phyloP scores from a whole-genome alignment of 441 rosid species.

The Erodium chrysanthum region DNA sequence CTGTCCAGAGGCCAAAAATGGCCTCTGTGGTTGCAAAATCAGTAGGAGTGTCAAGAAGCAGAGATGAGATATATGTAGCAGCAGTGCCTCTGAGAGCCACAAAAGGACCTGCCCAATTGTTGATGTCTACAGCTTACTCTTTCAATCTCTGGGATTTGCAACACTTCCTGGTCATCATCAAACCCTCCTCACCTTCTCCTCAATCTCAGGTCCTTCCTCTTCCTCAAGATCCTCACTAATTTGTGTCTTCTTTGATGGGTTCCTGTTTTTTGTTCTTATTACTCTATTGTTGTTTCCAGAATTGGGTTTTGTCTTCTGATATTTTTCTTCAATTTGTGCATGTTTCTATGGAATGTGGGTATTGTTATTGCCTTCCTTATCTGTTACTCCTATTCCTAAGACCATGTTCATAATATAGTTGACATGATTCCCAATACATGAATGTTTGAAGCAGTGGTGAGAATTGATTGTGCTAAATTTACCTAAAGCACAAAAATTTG shows the following conservation, averaged over 20 bases:
- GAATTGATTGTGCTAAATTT: neutral
- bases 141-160: constrained; percentile 46
- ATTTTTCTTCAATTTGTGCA: neutral
- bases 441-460: neutral
- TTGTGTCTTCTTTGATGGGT: neutral
- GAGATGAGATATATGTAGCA: constrained; percentile 51
- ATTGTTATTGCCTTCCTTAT: neutral
- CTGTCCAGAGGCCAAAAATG: constrained; percentile 19
- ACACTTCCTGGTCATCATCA: constrained; percentile 65
- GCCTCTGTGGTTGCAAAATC: constrained; percentile 20
- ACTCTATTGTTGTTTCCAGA: too few relatives aligned
- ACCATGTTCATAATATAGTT: too few relatives aligned
- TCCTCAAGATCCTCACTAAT: too few relatives aligned
- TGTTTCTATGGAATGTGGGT: neutral
- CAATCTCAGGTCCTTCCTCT: constrained; percentile 29
- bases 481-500: neutral
- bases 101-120: constrained; percentile 45
- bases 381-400: neutral
- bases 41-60: constrained; percentile 17
- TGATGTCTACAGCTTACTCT: constrained; percentile 51
- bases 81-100: constrained; percentile 53
- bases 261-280: neutral
- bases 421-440: neutral
- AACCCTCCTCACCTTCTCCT: constrained; percentile 29
- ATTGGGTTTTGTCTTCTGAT: neutral